Conservation (phyloP, 23 red algal genomes). For the Gracilaria gracilis region DNA sequence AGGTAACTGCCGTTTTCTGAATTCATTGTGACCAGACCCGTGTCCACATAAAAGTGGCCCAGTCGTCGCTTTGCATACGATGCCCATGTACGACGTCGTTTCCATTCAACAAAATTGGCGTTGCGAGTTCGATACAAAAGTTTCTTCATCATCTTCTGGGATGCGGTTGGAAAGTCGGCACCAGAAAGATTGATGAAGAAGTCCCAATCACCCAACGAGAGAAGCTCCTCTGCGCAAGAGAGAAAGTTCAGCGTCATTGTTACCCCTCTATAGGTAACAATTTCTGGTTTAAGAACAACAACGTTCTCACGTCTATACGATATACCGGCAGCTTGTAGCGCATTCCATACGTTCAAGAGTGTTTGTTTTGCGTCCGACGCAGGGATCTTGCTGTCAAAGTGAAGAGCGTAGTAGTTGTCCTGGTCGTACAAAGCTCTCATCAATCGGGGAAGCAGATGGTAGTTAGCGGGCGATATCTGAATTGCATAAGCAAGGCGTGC, state of each 20-base stretch:
- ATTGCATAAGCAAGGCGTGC: constrained; percentile 63
- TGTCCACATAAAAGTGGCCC: constrained; percentile 66
- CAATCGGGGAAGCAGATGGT: constrained; percentile 49
- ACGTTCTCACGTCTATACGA: constrained; percentile 10
- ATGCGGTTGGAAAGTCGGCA: constrained; percentile 75
- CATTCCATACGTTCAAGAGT: background rate
- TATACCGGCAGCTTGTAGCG: background rate
- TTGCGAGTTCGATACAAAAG: constrained; percentile 34
- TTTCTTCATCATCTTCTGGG: constrained; percentile 45
- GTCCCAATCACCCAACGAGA: constrained; percentile 55
- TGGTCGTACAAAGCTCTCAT: constrained; percentile 64
- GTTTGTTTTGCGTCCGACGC: background rate
- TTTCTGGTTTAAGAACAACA: constrained; percentile 33
- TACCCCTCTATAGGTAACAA: constrained; percentile 73
- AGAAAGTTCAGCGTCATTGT: constrained; percentile 80
- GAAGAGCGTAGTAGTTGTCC: constrained; percentile 76
- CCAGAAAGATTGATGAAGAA: constrained; percentile 87
- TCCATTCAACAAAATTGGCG: constrained; percentile 76
- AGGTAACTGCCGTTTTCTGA: constrained; percentile 26
- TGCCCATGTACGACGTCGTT: constrained; percentile 39
- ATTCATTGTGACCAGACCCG: constrained; percentile 40
- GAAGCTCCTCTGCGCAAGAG: constrained; percentile 51
- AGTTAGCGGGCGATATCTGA: constrained; percentile 59
- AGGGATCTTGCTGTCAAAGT: constrained; percentile 85
- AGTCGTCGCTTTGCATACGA: constrained; percentile 49